These are phyloP conservation scores for Prunus persica DNA, from an alignment of 306 rosid species.

Conservation along the genomic window Prunus_persica_NCBIv2 NC_034012.1:5251501-5252000, in stretches of 20 bases:
- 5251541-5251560: neutral
- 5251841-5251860: neutral
- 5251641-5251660: neutral
- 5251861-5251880: neutral
- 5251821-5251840: conserved; percentile 1
- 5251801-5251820: neutral
- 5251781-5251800: neutral
- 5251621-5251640: neutral
- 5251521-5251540: neutral
- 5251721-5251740: too few relatives aligned
- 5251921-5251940: neutral
- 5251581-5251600: neutral
- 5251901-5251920: neutral
- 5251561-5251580: neutral
- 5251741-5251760: too few relatives aligned
- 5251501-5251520: neutral
- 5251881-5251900: neutral
- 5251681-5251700: neutral
- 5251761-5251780: neutral
- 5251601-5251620: too few relatives aligned
- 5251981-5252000: conserved; percentile 82
- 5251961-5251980: conserved; percentile 55
- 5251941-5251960: conserved; percentile 3
- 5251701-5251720: neutral
- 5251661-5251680: neutral